Evolutionary conservation across 495 filamentous ascomycete species (phyloP).

Genomic region (Trichocladium antarcticum): DNA sequence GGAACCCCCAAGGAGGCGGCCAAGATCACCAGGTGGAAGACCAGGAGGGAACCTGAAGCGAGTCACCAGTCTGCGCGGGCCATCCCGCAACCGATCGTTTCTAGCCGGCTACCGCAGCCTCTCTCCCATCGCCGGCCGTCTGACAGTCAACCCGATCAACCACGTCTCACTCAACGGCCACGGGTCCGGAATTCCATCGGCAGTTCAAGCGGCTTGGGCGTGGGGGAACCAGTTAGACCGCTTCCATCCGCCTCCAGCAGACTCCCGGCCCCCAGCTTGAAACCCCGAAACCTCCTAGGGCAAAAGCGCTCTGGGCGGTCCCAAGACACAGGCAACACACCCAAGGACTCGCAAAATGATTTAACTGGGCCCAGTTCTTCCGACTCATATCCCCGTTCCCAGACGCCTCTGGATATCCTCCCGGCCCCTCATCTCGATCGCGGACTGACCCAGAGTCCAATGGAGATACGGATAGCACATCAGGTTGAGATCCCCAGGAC

Average conservation of each 20-base stretch:
- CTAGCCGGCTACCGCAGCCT: constrained; percentile 30
- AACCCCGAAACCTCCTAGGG: constrained; percentile 33
- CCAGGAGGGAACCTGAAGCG: constrained; percentile 16
- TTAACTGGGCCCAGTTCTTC: constrained; percentile 31
- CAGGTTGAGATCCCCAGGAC: constrained; percentile 25
- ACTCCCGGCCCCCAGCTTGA: constrained; percentile 14
- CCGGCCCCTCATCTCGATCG: constrained; percentile 26
- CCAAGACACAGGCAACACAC: constrained; percentile 24
- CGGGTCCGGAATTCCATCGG: constrained; percentile 22
- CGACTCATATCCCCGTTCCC: constrained; percentile 29
- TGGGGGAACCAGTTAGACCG: constrained; percentile 4
- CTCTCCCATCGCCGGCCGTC: constrained; percentile 20
- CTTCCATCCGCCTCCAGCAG: constrained; percentile 11
- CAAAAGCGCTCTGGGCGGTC: constrained; percentile 40
- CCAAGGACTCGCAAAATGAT: constrained; percentile 24
- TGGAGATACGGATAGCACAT: constrained; percentile 28
- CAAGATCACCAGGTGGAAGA: constrained; percentile 12
- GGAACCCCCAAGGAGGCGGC: constrained; percentile 11
- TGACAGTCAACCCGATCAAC: constrained; percentile 16
- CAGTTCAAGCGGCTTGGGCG: constrained; percentile 10
- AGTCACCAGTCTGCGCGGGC: constrained; percentile 19
- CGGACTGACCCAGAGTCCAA: constrained; percentile 30
- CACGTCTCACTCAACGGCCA: constrained; percentile 23
- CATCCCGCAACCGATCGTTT: constrained; percentile 24
- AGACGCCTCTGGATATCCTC: constrained; percentile 21